A percentile compares a stretch with the other conserved stretches of the same genome.
Conservation (phyloP, 495 filamentous ascomycete species). For the Sabuloglossum arenarium region DNA sequence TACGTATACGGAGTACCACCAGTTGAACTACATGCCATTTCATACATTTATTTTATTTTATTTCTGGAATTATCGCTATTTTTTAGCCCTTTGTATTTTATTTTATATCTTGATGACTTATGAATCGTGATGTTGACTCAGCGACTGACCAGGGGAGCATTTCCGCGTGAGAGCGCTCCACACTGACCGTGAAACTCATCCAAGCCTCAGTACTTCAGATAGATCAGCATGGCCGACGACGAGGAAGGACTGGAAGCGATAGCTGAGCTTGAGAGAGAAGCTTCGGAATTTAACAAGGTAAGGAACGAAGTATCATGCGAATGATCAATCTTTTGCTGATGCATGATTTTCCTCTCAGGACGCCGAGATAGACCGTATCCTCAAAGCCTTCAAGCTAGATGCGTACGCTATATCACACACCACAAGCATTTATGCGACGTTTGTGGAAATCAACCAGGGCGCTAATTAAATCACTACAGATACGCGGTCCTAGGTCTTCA, state of each 20-base stretch:
- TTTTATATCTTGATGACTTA: too few relatives aligned
- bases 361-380: constrained; percentile 86
- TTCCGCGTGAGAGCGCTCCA: too few relatives aligned
- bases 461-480: constrained; percentile 18
- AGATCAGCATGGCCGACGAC: constrained; percentile 1
- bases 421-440: background rate
- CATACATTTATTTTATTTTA: too few relatives aligned
- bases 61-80: too few relatives aligned
- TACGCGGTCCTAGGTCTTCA: constrained; percentile 93
- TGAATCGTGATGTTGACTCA: too few relatives aligned
- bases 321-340: background rate
- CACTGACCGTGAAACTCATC: background rate
- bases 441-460: background rate
- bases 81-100: too few relatives aligned
- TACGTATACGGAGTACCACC: too few relatives aligned
- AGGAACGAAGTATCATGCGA: constrained; percentile 6
- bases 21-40: too few relatives aligned
- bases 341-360: constrained; percentile 31
- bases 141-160: too few relatives aligned
- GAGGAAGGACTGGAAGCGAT: constrained; percentile 61
- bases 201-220: background rate
- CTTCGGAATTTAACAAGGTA: constrained; percentile 79
- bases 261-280: constrained; percentile 66
- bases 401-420: constrained; percentile 28
- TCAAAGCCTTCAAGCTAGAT: constrained; percentile 75